Percentiles rank a stretch among this genome's conserved stretches.
Evolutionary conservation across 116 monocot genomes (phyloP).

Genomic region (Iris pallida): DNA sequence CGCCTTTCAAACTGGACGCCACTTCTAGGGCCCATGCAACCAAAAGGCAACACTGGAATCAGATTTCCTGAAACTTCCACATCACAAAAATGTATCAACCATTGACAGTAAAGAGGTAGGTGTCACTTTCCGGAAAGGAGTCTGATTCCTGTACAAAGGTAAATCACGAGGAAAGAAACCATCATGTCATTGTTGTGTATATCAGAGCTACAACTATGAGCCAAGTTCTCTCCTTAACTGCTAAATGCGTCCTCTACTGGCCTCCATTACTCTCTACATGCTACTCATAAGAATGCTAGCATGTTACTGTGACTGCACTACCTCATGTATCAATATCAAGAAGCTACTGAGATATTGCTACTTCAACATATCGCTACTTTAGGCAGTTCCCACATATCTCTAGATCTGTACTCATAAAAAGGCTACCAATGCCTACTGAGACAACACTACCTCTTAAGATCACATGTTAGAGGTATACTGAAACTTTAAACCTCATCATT

Average conservation of each 20-base stretch:
- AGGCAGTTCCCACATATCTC: neutral
- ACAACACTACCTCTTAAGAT: neutral
- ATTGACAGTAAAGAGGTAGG: no score
- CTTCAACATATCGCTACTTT: neutral
- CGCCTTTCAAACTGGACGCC: no score
- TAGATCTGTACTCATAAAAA: neutral
- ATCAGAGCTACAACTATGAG: neutral
- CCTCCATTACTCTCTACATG: conserved; percentile 1
- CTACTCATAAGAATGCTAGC: conserved; percentile 5
- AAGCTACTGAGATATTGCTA: neutral
- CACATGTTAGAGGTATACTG: neutral
- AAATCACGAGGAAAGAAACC: conserved; percentile 3
- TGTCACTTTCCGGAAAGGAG: no score
- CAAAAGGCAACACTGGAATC: no score
- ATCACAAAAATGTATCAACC: no score
- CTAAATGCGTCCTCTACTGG: conserved; percentile 2
- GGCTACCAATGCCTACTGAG: neutral
- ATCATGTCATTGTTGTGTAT: conserved; percentile 11
- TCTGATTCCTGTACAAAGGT: conserved; percentile 11
- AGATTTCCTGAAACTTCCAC: no score
- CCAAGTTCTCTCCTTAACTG: conserved; percentile 5
- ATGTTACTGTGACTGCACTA: no score
- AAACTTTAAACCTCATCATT: neutral
- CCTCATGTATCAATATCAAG: neutral
- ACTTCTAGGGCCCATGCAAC: no score